Conservation (phyloP, 140 eudicot genomes). For the Senecio squalidus region DNA sequence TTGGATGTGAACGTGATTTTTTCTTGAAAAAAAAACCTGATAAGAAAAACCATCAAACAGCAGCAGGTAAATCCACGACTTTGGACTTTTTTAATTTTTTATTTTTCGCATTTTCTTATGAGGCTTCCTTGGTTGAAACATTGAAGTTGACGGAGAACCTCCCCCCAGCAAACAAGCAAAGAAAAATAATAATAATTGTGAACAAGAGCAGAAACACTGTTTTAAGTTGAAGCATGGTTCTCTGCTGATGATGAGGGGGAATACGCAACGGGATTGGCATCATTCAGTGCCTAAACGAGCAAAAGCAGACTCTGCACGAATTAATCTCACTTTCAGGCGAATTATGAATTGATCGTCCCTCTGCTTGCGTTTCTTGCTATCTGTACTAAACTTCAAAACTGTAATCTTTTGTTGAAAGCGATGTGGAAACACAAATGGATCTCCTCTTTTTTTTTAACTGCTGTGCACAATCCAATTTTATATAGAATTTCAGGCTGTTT, state of each 20-base stretch:
- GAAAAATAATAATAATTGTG: slow-evolving; percentile 22
- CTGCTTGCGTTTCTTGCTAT: no score
- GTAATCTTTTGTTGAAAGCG: background rate
- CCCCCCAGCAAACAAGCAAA: slow-evolving; percentile 47
- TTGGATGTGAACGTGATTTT: slow-evolving; percentile 92
- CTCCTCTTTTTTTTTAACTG: background rate
- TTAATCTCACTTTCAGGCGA: slow-evolving; percentile 87
- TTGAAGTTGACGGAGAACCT: slow-evolving; percentile 35
- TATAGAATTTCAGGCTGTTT: background rate
- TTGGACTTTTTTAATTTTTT: no score
- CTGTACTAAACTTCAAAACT: background rate
- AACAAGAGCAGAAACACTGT: slow-evolving; percentile 29
- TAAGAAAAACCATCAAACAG: background rate
- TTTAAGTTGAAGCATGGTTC: slow-evolving; percentile 80
- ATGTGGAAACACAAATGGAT: background rate
- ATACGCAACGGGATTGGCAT: slow-evolving; percentile 86
- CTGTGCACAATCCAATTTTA: background rate
- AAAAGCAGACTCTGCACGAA: slow-evolving; percentile 55
- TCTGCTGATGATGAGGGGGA: slow-evolving; percentile 75
- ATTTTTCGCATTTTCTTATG: no score
- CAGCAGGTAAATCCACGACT: no score
- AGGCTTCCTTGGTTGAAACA: background rate
- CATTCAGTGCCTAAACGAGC: slow-evolving; percentile 92
- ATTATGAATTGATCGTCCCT: no score
- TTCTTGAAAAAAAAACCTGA: slow-evolving; percentile 37